Conservation (phyloP, 2,329 filamentous ascomycete species). For the Colletotrichum sp. region DNA sequence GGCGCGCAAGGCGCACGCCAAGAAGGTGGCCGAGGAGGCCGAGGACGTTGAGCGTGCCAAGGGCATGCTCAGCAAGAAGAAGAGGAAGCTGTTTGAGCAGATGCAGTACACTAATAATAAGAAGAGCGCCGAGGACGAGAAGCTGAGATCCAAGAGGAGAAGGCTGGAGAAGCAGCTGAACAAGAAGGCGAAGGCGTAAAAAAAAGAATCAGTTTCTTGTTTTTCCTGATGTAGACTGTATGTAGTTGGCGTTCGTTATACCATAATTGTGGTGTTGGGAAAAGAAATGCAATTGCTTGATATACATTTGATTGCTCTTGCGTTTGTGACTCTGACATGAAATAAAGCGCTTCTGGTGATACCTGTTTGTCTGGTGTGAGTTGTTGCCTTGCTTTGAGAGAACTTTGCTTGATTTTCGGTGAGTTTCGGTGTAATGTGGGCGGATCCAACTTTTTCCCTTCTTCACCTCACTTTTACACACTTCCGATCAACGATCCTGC, state of each 20-base stretch:
- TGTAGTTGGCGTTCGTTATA: conserved; percentile 21
- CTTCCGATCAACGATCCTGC: not conserved
- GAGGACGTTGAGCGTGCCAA: conserved; percentile 92
- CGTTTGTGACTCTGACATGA: not conserved
- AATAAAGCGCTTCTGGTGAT: not conserved
- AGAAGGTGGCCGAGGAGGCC: conserved; percentile 75
- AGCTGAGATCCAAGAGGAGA: conserved; percentile 86
- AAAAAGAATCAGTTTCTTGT: not conserved
- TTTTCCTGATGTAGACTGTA: conserved; percentile 10
- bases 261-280: conserved; percentile 22
- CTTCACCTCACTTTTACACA: conserved; percentile 5
- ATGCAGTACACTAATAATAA: conserved; percentile 96
- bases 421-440: not conserved
- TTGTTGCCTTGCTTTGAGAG: not conserved
- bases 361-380: not conserved
- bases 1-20: conserved; percentile 69
- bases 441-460: not conserved
- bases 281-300: conserved; percentile 10
- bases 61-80: conserved; percentile 98
- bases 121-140: conserved; percentile 87
- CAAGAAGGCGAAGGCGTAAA: conserved; percentile 33
- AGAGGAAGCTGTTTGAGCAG: conserved; percentile 96
- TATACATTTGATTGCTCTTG: not conserved
- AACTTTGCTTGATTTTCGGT: not conserved
- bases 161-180: conserved; percentile 75